Evolutionary conservation across 257 asterid species (phyloP).

Genomic region (Nicotiana knightiana): DNA sequence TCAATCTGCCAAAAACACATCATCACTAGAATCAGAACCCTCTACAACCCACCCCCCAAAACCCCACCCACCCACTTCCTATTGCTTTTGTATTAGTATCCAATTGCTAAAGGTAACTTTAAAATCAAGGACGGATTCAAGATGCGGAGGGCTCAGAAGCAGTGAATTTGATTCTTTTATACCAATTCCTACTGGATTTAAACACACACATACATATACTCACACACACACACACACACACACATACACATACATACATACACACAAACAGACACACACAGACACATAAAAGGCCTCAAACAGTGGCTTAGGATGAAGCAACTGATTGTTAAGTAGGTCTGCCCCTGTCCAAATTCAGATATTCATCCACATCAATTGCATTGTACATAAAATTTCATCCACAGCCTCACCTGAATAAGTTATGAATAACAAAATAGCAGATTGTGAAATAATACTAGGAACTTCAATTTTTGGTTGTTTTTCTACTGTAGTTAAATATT

Average conservation of each 20-base stretch:
- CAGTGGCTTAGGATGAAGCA: neutral
- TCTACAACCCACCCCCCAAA: neutral
- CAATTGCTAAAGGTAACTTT: neutral
- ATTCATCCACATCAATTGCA: neutral
- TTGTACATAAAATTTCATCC: neutral
- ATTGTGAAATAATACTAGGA: neutral
- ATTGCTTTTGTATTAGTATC: neutral
- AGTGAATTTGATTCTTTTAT: neutral
- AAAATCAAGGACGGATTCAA: neutral
- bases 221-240: too few relatives aligned
- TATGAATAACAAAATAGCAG: too few relatives aligned
- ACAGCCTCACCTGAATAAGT: neutral
- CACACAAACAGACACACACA: too few relatives aligned
- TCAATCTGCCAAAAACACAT: constrained; percentile 47
- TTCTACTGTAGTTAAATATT: neutral
- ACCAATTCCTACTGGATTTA: too few relatives aligned
- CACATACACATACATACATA: too few relatives aligned
- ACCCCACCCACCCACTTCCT: neutral
- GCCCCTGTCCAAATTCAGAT: neutral
- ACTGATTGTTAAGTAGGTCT: neutral
- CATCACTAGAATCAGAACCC: constrained; percentile 8
- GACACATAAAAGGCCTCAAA: neutral
- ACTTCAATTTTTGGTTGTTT: neutral
- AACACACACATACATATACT: too few relatives aligned
- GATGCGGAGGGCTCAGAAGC: neutral